Evolutionary conservation across 2,329 filamentous ascomycete species (phyloP), one percentile per base, ranked within the genome.

Genomic region (Aspergillus sp.): DNA sequence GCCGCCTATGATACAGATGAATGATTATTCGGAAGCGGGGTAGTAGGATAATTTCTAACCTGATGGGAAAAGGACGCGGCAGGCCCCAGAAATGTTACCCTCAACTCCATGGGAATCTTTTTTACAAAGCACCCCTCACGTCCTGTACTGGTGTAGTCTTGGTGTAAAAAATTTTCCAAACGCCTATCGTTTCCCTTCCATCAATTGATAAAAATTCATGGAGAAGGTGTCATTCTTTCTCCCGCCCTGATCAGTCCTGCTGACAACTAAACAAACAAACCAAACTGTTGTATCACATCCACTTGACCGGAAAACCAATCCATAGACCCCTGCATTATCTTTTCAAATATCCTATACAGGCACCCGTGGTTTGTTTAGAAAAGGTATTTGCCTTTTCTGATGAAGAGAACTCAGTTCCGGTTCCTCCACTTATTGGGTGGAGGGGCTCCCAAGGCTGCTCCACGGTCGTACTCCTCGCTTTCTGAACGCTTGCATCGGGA

Each of bases 11-110:
- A 39, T 42, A 43, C 39, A 33, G 13, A 35, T 53, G 43, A 48
- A 40, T 31, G 46, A 49, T 51, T 45, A 51, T 45, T 34, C 52
- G 29, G 38, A 45, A 62, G 47, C 58, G 44, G 47, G 45, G 40
- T 47, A 41, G 33, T 33, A 27, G 8, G 39, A 27, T 33, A 11
- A n/a, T 48, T 30, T 39, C 51, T 53, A 51, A 85, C 83, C 75
- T 86, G 82, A 62, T 87, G 83, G 27, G 83, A 85, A 60, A 85
- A 86, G 30, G 82, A 85, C 26, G 80, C 80, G 53, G 73, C 64
- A 4, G 83, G 83, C 6, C 83, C 83, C 28, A 87, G 64, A 57
- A 80, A 87, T 34, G 80, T 76, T 32, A 70, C 63, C 43, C 51
- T 59, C 36, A 62, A 48, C 40, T 49, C 43, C 58, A 61, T 61